Conservation (phyloP, 345 rosid genomes). For the Ceriops decandra region DNA sequence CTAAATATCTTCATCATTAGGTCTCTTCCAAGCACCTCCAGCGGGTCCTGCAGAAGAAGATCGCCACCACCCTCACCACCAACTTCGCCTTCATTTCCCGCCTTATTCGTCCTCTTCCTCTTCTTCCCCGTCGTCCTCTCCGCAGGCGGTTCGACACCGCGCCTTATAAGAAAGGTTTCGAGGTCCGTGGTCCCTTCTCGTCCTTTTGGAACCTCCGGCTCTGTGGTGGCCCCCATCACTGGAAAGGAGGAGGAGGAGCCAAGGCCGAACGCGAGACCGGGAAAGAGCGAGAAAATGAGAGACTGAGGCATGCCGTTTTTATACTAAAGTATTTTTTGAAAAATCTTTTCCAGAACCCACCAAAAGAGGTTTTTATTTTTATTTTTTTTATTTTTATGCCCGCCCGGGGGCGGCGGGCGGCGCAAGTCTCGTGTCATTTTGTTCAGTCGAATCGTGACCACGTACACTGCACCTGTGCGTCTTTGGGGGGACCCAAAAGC, state of each 20-base stretch:
- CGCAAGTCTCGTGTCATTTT: not conserved
- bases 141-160: not conserved
- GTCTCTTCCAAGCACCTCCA: constrained; percentile 52
- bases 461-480: not conserved
- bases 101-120: constrained; percentile 16
- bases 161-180: not conserved
- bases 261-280: not conserved
- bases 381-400: not conserved
- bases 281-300: too few relatives aligned
- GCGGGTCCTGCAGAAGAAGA: constrained; percentile 31
- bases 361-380: too few relatives aligned
- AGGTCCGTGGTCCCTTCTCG: not conserved
- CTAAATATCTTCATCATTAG: constrained; percentile 45
- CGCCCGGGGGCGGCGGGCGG: too few relatives aligned
- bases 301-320: too few relatives aligned
- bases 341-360: too few relatives aligned
- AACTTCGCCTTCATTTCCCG: not conserved
- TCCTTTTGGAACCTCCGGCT: not conserved
- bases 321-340: too few relatives aligned
- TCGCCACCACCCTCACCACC: constrained; percentile 10
- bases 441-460: not conserved
- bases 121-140: constrained; percentile 8
- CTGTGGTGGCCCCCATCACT: not conserved
- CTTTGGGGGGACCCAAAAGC: not conserved
- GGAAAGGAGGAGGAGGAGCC: not conserved